These are phyloP conservation scores for Xylaria intraflava DNA, from an alignment of 495 filamentous ascomycete genomes.

Conservation along the genomic window DNA sequence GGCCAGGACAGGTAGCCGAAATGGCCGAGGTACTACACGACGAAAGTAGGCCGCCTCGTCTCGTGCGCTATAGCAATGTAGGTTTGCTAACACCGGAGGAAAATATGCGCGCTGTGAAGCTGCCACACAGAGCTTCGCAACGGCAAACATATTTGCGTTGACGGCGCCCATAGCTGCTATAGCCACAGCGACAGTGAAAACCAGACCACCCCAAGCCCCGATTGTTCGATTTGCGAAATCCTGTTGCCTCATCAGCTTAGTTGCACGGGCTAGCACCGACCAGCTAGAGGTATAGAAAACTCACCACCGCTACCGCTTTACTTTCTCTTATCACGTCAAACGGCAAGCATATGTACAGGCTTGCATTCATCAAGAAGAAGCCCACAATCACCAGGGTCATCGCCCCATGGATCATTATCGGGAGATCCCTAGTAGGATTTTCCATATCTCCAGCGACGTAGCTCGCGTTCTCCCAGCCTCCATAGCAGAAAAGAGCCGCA, in stretches of 20 bases:
- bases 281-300: constrained; percentile 11
- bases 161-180: constrained; percentile 18
- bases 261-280: neutral
- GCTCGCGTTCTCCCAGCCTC: constrained; percentile 28
- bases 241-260: constrained; percentile 10
- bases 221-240: constrained; percentile 14
- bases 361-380: constrained; percentile 25
- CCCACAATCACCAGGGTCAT: constrained; percentile 28
- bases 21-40: constrained; percentile 1
- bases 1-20: constrained; percentile 5
- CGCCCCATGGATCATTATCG: constrained; percentile 22
- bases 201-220: constrained; percentile 11
- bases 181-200: constrained; percentile 15
- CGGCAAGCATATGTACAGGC: constrained; percentile 20
- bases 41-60: constrained; percentile 16
- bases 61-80: constrained; percentile 15
- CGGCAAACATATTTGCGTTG: constrained; percentile 25
- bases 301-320: constrained; percentile 22
- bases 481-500: constrained; percentile 19
- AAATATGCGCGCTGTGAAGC: constrained; percentile 21
- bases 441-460: constrained; percentile 31
- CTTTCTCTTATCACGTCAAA: constrained; percentile 20
- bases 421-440: constrained; percentile 21
- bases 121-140: constrained; percentile 18
- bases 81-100: constrained; percentile 15